phyloP scores from a whole-genome alignment of 2,329 filamentous ascomycete genomes.

The Exophiala sp. region DNA sequence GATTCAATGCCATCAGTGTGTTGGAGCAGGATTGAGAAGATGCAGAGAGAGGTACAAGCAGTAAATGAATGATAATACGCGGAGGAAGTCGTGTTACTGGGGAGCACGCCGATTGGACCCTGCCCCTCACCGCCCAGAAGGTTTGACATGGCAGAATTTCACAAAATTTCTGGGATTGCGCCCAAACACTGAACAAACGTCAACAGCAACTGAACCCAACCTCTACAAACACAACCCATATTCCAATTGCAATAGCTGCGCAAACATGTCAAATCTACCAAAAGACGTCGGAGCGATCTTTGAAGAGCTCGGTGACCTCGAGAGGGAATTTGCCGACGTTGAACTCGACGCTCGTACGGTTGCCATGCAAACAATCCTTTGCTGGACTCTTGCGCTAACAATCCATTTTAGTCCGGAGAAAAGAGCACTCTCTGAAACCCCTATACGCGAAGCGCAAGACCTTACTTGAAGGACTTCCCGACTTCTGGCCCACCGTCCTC shows the following conservation, averaged over 20 bases:
- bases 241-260: background rate
- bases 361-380: background rate
- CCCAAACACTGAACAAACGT: background rate
- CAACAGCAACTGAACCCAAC: background rate
- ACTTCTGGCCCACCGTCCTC: conserved; percentile 94
- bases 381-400: conserved; percentile 1
- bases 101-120: background rate
- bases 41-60: too few species aligned
- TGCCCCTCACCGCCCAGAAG: conserved; percentile 9
- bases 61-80: too few species aligned
- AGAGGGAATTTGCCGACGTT: conserved; percentile 78
- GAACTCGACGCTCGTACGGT: conserved; percentile 78
- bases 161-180: conserved; percentile 9
- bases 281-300: conserved; percentile 33
- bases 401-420: conserved; percentile 20
- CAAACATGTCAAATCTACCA: conserved; percentile 15
- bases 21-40: too few species aligned
- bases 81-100: too few species aligned
- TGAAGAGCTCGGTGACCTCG: conserved; percentile 68
- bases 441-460: conserved; percentile 74
- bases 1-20: too few species aligned
- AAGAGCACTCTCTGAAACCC: conserved; percentile 37
- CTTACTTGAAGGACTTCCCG: conserved; percentile 67
- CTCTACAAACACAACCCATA: background rate
- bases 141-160: conserved; percentile 15